A percentile compares a stretch with the other conserved stretches of the same genome.
Conservation (phyloP, 1,284 basidiomycete species). For the Sanghuangporus weigelae region DNA sequence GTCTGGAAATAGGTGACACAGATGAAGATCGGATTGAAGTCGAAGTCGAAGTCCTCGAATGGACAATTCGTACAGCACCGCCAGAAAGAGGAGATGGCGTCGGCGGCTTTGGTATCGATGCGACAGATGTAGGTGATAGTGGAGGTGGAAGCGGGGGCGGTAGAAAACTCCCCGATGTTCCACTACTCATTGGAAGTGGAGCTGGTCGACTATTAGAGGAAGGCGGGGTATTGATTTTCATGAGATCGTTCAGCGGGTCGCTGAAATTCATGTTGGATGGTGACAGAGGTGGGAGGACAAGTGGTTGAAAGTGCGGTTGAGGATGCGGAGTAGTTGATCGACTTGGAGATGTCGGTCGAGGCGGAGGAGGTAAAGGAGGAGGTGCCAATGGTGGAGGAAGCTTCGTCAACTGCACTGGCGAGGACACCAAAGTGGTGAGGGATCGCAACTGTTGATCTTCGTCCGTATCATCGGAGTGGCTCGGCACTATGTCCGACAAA, state of each 20-base stretch:
- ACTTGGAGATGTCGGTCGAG: conserved; percentile 20
- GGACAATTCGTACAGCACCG: neutral
- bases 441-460: conserved; percentile 33
- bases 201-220: neutral
- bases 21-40: neutral
- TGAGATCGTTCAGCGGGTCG: neutral
- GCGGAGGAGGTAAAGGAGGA: conserved; percentile 30
- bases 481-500: conserved; percentile 66
- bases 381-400: conserved; percentile 44
- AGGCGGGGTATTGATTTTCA: neutral
- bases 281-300: neutral
- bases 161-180: neutral
- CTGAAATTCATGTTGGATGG: neutral
- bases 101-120: conserved; percentile 21
- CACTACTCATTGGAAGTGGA: neutral
- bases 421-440: conserved; percentile 35
- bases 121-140: conserved; percentile 17
- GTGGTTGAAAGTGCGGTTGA: neutral
- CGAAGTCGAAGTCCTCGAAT: neutral
- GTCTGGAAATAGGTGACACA: neutral
- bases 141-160: conserved; percentile 16
- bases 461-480: conserved; percentile 38
- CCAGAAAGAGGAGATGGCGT: conserved; percentile 21
- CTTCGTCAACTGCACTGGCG: conserved; percentile 40
- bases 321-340: conserved; percentile 11